These are phyloP conservation scores for Scortechinia acanthostroma DNA, from an alignment of 2,329 filamentous ascomycete genomes.

Conservation along the genomic window DNA sequence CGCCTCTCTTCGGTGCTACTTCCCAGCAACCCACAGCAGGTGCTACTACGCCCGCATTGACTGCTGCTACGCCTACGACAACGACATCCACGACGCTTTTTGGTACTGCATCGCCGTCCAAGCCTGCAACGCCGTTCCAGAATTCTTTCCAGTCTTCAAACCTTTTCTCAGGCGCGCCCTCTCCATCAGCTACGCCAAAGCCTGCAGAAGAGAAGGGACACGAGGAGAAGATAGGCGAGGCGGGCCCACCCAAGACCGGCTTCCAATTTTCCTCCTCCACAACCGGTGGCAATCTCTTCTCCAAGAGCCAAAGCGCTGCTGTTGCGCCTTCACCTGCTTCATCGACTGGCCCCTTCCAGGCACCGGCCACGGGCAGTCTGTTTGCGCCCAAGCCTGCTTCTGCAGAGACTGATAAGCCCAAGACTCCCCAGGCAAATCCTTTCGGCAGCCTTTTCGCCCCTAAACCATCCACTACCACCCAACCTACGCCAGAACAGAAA, in stretches of 20 bases:
- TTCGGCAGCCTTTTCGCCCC: slow-evolving; percentile 11
- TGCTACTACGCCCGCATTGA: background rate
- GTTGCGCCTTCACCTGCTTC: background rate
- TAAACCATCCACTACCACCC: slow-evolving; percentile 5
- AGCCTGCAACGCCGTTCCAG: background rate
- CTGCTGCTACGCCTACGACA: background rate
- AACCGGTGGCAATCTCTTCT: background rate
- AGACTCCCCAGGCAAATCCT: slow-evolving; percentile 8
- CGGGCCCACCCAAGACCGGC: background rate
- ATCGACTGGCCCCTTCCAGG: background rate
- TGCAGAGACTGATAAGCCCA: slow-evolving; percentile 8
- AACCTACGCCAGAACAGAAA: slow-evolving; percentile 5
- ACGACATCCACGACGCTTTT: background rate
- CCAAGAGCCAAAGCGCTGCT: background rate
- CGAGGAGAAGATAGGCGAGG: background rate
- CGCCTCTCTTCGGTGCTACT: background rate
- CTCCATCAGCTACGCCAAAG: background rate
- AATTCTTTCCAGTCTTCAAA: background rate
- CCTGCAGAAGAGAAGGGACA: background rate
- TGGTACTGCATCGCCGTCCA: background rate
- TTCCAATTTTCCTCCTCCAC: background rate
- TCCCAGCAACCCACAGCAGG: background rate
- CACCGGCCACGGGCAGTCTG: slow-evolving; percentile 8
- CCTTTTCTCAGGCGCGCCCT: background rate
- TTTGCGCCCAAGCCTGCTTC: slow-evolving; percentile 11